These are phyloP conservation scores for Paraphaeosphaeria sporulosa DNA, from an alignment of 2,329 filamentous ascomycete genomes.

Conservation along the genomic window DNA sequence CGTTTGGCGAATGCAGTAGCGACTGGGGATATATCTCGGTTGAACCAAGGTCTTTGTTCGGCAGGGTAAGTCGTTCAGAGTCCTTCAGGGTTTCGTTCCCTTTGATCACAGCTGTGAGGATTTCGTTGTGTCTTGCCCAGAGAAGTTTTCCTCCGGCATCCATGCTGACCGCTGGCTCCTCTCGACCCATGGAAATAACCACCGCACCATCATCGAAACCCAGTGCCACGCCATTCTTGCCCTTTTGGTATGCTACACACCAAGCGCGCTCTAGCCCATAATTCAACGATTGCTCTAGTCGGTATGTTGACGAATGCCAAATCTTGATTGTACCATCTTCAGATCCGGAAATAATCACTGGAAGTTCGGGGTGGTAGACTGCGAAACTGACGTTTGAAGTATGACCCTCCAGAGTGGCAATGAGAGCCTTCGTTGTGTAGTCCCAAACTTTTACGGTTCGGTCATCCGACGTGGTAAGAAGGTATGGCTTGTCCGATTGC, in stretches of 20 bases:
- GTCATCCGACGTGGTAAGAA: slow-evolving; percentile 96
- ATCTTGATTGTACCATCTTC: slow-evolving; percentile 98
- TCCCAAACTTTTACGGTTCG: slow-evolving; percentile 98
- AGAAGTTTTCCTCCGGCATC: slow-evolving; percentile 94
- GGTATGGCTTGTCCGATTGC: slow-evolving; percentile 76
- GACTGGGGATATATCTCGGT: slow-evolving; percentile 98
- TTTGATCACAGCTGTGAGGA: slow-evolving; percentile 94
- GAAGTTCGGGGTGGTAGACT: slow-evolving; percentile 95
- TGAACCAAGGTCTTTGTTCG: slow-evolving; percentile 92
- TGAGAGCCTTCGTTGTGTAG: slow-evolving; percentile 96
- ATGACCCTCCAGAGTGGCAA: slow-evolving; percentile 95
- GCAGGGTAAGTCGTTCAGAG: slow-evolving; percentile 82
- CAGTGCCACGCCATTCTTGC: slow-evolving; percentile 91
- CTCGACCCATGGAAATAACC: slow-evolving; percentile 95
- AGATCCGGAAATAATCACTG: slow-evolving; percentile 96
- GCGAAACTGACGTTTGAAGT: slow-evolving; percentile 98
- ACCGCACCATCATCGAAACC: slow-evolving; percentile 98
- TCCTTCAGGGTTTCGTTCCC: slow-evolving; percentile 89
- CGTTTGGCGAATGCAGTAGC: slow-evolving; percentile 93
- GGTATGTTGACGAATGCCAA: slow-evolving; percentile 98
- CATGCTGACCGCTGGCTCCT: slow-evolving; percentile 98
- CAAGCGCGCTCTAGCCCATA: slow-evolving; percentile 96
- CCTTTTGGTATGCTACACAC: slow-evolving; percentile 96
- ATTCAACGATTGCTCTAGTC: slow-evolving; percentile 93
- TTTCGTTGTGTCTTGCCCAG: slow-evolving; percentile 94